Evolutionary conservation across 176 grass and related monocot genomes (phyloP), one percentile per base, ranked within the genome.

Genomic region (Otatea glauca): DNA sequence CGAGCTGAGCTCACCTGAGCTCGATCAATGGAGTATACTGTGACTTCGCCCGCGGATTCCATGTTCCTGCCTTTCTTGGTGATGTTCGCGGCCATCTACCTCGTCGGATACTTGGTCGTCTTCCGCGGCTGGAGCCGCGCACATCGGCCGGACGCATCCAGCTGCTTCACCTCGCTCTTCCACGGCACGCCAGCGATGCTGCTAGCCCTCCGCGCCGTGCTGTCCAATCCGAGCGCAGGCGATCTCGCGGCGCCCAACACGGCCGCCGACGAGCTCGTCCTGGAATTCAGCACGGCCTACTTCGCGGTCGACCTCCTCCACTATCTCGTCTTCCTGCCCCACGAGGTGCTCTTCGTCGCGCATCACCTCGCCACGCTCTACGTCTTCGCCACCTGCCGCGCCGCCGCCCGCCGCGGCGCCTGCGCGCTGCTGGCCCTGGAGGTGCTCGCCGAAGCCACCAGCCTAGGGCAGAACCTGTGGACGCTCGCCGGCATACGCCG

Each of bases 161-260:
- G 94, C 70, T 97, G 94, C 81, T 87, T 97, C 70, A 89, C 91
- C 21, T 97, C 94, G n/a, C 74, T 97, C 59, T 92, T 94, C 82
- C 92, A 94, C 78, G 94, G 94, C 23, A 92, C 88, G n/a, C 94
- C 90, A 3, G 88, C 77, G 11, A 72, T 76, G 42, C 39, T 91
- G 58, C 78, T 97, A 78, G 86, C 92, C 15, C 43, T 92, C 27
- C 83, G 69, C 10, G 86, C 92, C 4, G 67, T 94, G 6, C 70
- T 81, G 18, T 71, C 81, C 11, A 72, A 88, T 66, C 27, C 47
- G 29, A 8, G 42, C 81, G 48, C 80, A 81, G 82, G 68, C 55
- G 72, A 35, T 65, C 93, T 94, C 64, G 83, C 83, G 58, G 85
- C 89, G 61, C 71, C 71, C 4, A 97, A 94, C 58, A 54, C 90